A percentile compares a stretch with the other conserved stretches of the same genome.
phyloP scores from a whole-genome alignment of 345 rosid species.

The Citrus unshiu region DNA sequence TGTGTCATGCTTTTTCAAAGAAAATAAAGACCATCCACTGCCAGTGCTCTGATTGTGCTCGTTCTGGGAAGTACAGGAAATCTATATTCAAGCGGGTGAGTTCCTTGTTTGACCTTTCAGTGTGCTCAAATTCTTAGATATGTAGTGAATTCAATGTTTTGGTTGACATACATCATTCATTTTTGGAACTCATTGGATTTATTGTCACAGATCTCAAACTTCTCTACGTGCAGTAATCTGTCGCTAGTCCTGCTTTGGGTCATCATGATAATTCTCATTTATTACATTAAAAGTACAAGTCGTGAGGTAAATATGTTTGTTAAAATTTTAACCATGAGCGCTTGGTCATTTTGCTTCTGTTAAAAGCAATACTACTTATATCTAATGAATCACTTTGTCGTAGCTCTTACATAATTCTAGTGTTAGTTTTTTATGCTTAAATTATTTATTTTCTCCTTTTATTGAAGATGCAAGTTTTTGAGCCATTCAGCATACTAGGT shows the following conservation, averaged over 20 bases:
- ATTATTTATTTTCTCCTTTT: constrained; percentile 10
- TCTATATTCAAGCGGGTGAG: constrained; percentile 77
- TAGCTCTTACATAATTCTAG: not conserved
- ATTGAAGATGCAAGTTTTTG: constrained; percentile 77
- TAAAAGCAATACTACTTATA: not conserved
- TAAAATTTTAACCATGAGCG: not conserved
- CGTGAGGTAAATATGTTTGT: constrained; percentile 54
- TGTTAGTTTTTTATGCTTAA: not conserved
- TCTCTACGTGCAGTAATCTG: constrained; percentile 91
- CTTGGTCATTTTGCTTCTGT: not conserved
- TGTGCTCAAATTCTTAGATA: not conserved
- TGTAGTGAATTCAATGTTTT: not conserved
- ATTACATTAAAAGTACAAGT: constrained; percentile 83
- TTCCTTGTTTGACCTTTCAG: not conserved
- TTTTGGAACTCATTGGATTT: constrained; percentile 6
- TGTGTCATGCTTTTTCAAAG: constrained; percentile 68
- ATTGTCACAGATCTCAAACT: constrained; percentile 74
- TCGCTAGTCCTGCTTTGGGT: constrained; percentile 82
- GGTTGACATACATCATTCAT: not conserved
- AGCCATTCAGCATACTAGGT: constrained; percentile 84
- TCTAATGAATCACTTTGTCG: not conserved
- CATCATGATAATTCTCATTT: constrained; percentile 79
- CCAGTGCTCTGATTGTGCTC: constrained; percentile 72
- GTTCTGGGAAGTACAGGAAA: constrained; percentile 82
- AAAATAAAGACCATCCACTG: constrained; percentile 77